A percentile compares a stretch with the other conserved stretches of the same genome.
phyloP scores from a whole-genome alignment of 2,329 filamentous ascomycete species.

The Ophiostoma piceae region DNA sequence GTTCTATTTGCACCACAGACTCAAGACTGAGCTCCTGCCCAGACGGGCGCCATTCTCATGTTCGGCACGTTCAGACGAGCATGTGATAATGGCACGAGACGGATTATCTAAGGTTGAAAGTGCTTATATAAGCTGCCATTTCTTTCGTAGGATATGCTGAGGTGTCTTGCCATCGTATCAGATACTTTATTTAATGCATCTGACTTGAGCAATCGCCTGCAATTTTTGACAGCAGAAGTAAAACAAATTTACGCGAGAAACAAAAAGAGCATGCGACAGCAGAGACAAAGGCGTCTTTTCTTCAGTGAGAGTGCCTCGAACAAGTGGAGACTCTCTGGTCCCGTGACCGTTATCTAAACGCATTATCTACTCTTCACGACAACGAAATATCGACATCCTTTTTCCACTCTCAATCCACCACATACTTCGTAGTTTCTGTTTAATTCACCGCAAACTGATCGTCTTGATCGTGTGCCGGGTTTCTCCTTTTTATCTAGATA shows the following conservation, averaged over 20 bases:
- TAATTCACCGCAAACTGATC: neutral
- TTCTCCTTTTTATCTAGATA: neutral
- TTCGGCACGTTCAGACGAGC: neutral
- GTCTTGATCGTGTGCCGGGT: neutral
- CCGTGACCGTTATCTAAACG: neutral
- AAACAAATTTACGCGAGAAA: neutral
- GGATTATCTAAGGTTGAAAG: neutral
- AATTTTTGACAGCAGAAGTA: neutral
- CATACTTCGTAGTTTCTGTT: neutral
- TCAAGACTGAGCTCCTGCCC: neutral
- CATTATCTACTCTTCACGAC: neutral
- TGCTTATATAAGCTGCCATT: neutral
- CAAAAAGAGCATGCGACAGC: no score
- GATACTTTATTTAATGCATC: no score
- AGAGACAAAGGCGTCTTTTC: no score
- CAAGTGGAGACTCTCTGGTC: neutral
- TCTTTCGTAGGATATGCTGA: neutral
- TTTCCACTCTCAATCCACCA: neutral
- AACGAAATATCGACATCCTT: neutral
- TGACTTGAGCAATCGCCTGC: no score
- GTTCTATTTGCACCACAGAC: neutral
- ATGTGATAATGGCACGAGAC: constrained; percentile 11
- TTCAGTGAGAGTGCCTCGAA: neutral
- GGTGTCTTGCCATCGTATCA: neutral
- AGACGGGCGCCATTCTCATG: neutral